Evolutionary conservation across 75 land plant species (phyloP).

Genomic region (Cryptomeria japonica): DNA sequence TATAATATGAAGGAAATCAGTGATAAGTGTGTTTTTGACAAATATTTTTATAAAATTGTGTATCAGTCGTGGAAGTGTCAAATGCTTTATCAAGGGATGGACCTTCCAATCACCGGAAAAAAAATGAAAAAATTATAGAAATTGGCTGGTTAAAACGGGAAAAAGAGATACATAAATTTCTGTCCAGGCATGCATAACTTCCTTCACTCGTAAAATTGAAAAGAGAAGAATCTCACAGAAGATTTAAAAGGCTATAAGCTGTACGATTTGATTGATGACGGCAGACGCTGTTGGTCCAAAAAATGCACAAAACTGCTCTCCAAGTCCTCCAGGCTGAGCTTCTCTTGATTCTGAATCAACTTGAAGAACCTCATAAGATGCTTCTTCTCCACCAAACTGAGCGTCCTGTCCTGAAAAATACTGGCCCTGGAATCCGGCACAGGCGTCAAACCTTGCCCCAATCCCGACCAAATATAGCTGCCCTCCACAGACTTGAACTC

Average conservation of each 20-base stretch:
- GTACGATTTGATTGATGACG: conserved; percentile 78
- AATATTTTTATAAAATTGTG: too few species aligned
- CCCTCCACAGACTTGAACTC: conserved; percentile 85
- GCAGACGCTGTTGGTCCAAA: conserved; percentile 55
- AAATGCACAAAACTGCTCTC: conserved; percentile 72
- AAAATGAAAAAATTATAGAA: too few species aligned
- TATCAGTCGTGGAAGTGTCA: too few species aligned
- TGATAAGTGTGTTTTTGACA: too few species aligned
- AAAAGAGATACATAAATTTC: too few species aligned
- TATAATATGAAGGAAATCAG: too few species aligned
- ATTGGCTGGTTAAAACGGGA: too few species aligned
- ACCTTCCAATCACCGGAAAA: too few species aligned
- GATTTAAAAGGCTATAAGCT: conserved; percentile 9
- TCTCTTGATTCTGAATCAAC: conserved; percentile 51
- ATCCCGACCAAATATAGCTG: conserved; percentile 40
- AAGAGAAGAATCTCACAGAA: conserved; percentile 2
- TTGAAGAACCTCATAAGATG: conserved; percentile 80
- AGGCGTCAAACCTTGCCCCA: conserved; percentile 25
- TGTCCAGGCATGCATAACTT: too few species aligned
- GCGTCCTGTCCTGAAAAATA: conserved; percentile 63
- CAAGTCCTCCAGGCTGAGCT: conserved; percentile 53
- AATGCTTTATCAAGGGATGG: too few species aligned
- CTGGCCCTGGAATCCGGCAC: conserved; percentile 81
- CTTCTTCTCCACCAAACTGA: conserved; percentile 70
- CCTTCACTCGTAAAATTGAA: neutral